Percentiles rank a stretch among this genome's conserved stretches.
These are phyloP conservation scores for Ustanciosporium gigantosporum DNA, from an alignment of 1,284 basidiomycete genomes.

Conservation along the genomic window DNA sequence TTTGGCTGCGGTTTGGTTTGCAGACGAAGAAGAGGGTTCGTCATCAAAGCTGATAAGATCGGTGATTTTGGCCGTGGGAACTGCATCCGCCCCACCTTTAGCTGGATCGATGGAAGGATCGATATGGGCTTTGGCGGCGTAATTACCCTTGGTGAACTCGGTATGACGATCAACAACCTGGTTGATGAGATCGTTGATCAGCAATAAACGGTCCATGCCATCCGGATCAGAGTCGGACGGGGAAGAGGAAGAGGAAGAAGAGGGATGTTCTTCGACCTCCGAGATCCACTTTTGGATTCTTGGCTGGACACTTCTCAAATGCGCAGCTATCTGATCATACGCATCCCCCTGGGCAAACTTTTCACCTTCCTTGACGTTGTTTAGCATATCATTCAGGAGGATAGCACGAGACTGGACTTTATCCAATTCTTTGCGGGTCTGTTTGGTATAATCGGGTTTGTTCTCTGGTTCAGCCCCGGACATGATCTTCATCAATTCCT, in stretches of 20 bases:
- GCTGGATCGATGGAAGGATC: conserved; percentile 61
- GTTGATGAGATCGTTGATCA: conserved; percentile 98
- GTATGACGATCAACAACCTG: conserved; percentile 86
- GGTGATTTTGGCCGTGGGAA: conserved; percentile 53
- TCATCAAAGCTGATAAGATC: conserved; percentile 59
- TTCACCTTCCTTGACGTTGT: conserved; percentile 79
- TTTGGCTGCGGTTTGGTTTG: neutral
- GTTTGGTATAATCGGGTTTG: conserved; percentile 87
- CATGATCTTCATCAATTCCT: conserved; percentile 95
- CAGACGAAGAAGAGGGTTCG: conserved; percentile 10
- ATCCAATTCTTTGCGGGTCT: conserved; percentile 85
- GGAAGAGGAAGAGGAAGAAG: conserved; percentile 65
- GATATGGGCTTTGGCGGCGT: conserved; percentile 68
- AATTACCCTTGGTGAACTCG: conserved; percentile 88
- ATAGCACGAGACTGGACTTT: conserved; percentile 94
- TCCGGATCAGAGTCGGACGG: too few species aligned
- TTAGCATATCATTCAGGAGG: conserved; percentile 89
- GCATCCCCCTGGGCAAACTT: conserved; percentile 74
- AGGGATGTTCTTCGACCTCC: conserved; percentile 79
- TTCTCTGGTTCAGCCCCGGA: conserved; percentile 93
- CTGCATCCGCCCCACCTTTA: conserved; percentile 50
- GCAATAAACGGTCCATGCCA: conserved; percentile 85
- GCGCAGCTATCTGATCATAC: conserved; percentile 91
- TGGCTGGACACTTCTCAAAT: conserved; percentile 81
- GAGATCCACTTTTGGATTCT: conserved; percentile 98